Base-by-base conservation (phyloP, 768 basidiomycete genomes). In the Suillus clintonianus region DNA sequence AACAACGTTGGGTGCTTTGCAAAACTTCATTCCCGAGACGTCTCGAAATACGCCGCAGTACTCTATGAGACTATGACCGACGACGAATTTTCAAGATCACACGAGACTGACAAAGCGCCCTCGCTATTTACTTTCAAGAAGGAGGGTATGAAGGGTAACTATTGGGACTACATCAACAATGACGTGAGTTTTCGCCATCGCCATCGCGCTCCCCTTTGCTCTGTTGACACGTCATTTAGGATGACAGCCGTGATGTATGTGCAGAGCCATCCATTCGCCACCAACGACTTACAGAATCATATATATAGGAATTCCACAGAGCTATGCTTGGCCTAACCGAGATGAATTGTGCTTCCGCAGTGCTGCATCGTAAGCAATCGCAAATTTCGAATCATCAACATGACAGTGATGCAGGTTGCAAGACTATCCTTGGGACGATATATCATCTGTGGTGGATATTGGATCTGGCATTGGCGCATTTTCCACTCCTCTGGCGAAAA, bases 391-490 rank as follows among this genome's bases (percentile, higher is more conserved):
- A 41, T 58, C 32, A 14, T 24, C 4, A 10, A 30, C 7, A 9
- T 17, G 4, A 24, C n/a, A 15, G 7, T 14, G 5, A 47, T 11
- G 14, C 17, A 54, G 22, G 24, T 36, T 64, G 5, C 6, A 22
- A 75, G 69, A 75, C 41, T 65, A 69, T 64, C 68, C 71, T 30
- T 67, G 76, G 76, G 43, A 68, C 61, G 65, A 63, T 58, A 62
- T 69, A 30, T 62, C 68, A 39, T 69, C 70, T 10, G 62, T 78
- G 39, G 71, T 74, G 10, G 75, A 76, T 53, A 63, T 76, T 17
- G 75, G 75, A 5, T 68, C 72, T 8, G 69, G 75, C 27, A 27
- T 72, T 8, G 75, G 75, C 4, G 66, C 70, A 1, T 60, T 77
- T n/a, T 74, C 74, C 50, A 41, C 69, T 0, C 68, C 69, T 19